Base-by-base conservation (phyloP, 1,139 yeast genomes). In the Hemisphaericaspora xylanilytica region DNA sequence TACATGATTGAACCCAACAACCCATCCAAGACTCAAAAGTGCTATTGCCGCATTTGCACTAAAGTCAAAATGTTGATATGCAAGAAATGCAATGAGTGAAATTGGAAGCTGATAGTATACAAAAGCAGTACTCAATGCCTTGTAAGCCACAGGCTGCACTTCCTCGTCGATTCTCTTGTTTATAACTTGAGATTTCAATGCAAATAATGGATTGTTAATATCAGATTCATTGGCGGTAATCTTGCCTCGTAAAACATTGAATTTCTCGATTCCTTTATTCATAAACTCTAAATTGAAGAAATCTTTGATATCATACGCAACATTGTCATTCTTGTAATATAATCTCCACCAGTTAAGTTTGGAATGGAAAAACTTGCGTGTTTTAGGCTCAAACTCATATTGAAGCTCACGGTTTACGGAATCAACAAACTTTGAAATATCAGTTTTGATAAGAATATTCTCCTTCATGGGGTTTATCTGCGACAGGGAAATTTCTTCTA, bases 231-330 rank as follows among this genome's bases (percentile, higher is more conserved):
- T 47, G 14, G 65, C 55, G 7, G 58, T 60, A 7, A 71, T 60
- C 35, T 61, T 63, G 7, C 78, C 78, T 40, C 68, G 53, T 12
- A 61, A 46, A 41, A 58, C 68, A 43, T 65, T 66, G 46, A 63
- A 71, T 24, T 55, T 52, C 39, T 69, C 75, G 18, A 70, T 68
- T 43, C 73, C 67, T 29, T 59, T 46, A 40, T 50, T 56, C 75
- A 72, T 68, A 47, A 70, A 71, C 25, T 61, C 51, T 6, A 46
- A 37, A 35, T 47, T 56, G 40, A 71, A 64, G 43, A 48, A 70
- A 41, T 71, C 76, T 41, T 69, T 70, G 33, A 71, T 52, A 37
- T 64, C 69, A 43, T 71, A 71, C 51, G 70, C 75, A 12, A 72
- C 70, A 44, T 71, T 70, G 43, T 72, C 78, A 44, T 71, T 71